Percentiles rank a stretch among this genome's conserved stretches.
phyloP scores from a whole-genome alignment of 345 rosid species.

The Excoecaria cochinchinensis region DNA sequence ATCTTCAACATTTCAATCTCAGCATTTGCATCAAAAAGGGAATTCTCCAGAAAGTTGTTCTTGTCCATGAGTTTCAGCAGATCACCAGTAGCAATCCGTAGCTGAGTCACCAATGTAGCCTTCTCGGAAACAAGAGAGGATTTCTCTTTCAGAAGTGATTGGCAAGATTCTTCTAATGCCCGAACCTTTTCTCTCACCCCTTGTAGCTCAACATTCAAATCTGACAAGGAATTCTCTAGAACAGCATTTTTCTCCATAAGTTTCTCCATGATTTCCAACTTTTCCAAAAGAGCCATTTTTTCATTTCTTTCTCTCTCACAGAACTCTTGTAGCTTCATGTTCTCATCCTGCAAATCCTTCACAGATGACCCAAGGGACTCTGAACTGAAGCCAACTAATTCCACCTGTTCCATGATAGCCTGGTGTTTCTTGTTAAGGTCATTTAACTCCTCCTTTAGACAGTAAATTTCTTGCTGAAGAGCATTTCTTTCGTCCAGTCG shows the following conservation, averaged over 20 bases:
- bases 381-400: constrained; percentile 61
- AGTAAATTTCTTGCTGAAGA: constrained; percentile 95
- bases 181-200: constrained; percentile 63
- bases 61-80: constrained; percentile 59
- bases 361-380: constrained; percentile 62
- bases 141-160: constrained; percentile 59
- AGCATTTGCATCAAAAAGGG: constrained; percentile 66
- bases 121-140: constrained; percentile 64
- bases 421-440: constrained; percentile 65
- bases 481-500: constrained; percentile 90
- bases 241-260: constrained; percentile 72
- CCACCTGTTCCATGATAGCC: constrained; percentile 62
- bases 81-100: constrained; percentile 50
- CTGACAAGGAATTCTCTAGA: constrained; percentile 85
- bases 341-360: constrained; percentile 64
- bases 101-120: constrained; percentile 50
- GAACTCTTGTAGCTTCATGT: constrained; percentile 50
- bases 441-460: constrained; percentile 89
- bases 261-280: constrained; percentile 73
- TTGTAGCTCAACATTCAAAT: constrained; percentile 80
- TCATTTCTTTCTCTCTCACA: constrained; percentile 53
- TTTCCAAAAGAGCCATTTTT: constrained; percentile 56
- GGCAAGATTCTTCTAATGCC: constrained; percentile 62
- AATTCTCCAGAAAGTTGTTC: constrained; percentile 65
- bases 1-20: constrained; percentile 64